Percentiles rank a stretch among this genome's conserved stretches.
Conservation (phyloP, 495 filamentous ascomycete species). For the Baudoinia panamericana region DNA sequence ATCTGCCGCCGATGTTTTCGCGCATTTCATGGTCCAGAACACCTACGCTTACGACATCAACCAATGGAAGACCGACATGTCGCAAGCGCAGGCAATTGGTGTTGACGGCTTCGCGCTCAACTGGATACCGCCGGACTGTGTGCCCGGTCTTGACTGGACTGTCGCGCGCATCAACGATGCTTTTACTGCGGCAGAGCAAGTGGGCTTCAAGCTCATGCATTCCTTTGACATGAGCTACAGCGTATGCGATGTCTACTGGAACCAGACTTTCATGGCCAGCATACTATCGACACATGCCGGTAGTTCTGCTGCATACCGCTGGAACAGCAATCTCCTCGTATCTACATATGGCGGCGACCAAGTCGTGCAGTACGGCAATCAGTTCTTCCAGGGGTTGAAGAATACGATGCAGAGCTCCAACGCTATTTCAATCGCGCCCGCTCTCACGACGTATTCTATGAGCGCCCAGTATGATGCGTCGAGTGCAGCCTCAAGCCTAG, state of each 20-base stretch:
- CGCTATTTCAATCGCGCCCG: constrained; percentile 18
- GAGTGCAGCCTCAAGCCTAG: constrained; percentile 1
- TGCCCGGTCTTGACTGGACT: constrained; percentile 8
- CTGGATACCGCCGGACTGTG: constrained; percentile 20
- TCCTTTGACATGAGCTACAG: constrained; percentile 21
- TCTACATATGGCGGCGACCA: constrained; percentile 21
- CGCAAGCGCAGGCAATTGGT: constrained; percentile 16
- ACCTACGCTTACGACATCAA: constrained; percentile 13
- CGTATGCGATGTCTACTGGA: constrained; percentile 18
- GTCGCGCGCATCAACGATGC: constrained; percentile 14
- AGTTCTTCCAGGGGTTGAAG: constrained; percentile 20
- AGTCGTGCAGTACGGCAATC: constrained; percentile 20
- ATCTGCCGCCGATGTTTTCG: constrained; percentile 15
- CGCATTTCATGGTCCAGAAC: constrained; percentile 24
- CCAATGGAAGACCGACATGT: constrained; percentile 19
- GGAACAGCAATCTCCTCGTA: constrained; percentile 22
- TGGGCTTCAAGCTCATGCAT: constrained; percentile 19
- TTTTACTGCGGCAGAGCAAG: constrained; percentile 15
- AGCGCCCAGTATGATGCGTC: constrained; percentile 11
- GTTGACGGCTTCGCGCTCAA: constrained; percentile 21
- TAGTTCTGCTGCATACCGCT: constrained; percentile 15
- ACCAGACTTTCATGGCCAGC: constrained; percentile 17
- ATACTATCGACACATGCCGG: constrained; percentile 16
- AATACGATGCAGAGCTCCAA: background rate
- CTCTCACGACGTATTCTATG: constrained; percentile 13